Percentiles rank a stretch among this genome's conserved stretches.
Conservation (phyloP, 106 monocot genomes). For the Alisma plantagoaquatica region DNA sequence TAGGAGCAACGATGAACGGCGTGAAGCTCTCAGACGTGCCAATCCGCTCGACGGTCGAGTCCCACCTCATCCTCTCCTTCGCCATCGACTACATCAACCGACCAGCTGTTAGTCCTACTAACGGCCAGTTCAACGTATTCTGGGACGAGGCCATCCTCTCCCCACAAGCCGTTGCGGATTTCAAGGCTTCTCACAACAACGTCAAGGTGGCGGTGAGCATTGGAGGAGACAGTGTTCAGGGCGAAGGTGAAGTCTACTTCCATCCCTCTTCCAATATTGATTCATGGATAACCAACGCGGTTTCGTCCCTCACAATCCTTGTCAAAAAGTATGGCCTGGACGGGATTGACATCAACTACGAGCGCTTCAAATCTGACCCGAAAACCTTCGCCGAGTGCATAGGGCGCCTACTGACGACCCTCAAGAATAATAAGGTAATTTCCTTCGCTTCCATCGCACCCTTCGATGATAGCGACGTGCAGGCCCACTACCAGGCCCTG, state of each 20-base stretch:
- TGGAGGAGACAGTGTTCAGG: constrained; percentile 4
- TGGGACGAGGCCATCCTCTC: background rate
- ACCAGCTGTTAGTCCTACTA: background rate
- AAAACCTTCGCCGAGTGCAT: constrained; percentile 5
- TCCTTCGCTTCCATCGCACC: constrained; percentile 8
- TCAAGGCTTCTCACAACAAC: background rate
- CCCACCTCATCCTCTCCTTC: constrained; percentile 10
- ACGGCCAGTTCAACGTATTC: constrained; percentile 6
- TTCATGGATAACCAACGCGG: constrained; percentile 6
- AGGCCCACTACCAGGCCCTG: constrained; percentile 1
- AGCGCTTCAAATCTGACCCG: constrained; percentile 1
- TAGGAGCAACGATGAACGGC: background rate
- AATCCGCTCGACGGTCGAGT: background rate
- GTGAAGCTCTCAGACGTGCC: constrained; percentile 5
- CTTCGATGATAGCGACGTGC: constrained; percentile 1
- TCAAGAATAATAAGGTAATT: constrained; percentile 5
- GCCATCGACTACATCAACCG: constrained; percentile 8
- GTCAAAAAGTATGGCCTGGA: constrained; percentile 2
- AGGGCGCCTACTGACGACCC: background rate
- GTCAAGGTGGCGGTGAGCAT: constrained; percentile 6
- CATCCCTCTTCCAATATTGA: background rate
- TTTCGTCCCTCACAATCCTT: background rate
- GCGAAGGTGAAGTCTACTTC: background rate
- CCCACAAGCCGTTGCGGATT: background rate
- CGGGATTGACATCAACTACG: constrained; percentile 11